These are phyloP conservation scores for Monosporozyma servazzii DNA, from an alignment of 805 yeast genomes.

Conservation along the genomic window DNA sequence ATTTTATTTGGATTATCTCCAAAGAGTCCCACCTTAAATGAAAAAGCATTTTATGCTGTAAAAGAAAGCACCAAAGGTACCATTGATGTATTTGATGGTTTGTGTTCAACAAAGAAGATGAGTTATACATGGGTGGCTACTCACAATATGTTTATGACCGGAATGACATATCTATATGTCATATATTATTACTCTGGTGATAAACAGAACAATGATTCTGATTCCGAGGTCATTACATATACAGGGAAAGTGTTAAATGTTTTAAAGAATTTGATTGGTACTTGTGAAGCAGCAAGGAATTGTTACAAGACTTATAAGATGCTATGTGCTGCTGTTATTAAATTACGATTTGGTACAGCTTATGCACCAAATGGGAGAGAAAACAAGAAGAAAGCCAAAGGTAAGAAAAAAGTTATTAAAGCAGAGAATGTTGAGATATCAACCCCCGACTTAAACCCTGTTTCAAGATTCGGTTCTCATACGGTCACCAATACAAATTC, in stretches of 20 bases:
- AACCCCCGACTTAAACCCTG: not conserved
- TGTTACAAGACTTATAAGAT: slow-evolving; percentile 68
- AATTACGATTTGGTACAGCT: slow-evolving; percentile 35
- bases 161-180: slow-evolving; percentile 72
- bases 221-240: slow-evolving; percentile 39
- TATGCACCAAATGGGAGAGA: not conserved
- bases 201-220: slow-evolving; percentile 38
- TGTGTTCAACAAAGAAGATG: slow-evolving; percentile 48
- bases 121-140: slow-evolving; percentile 93
- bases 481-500: not conserved
- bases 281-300: slow-evolving; percentile 69
- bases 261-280: slow-evolving; percentile 49
- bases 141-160: slow-evolving; percentile 82
- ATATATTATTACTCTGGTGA: slow-evolving; percentile 63
- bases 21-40: slow-evolving; percentile 44
- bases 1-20: slow-evolving; percentile 75
- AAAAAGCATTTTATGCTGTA: slow-evolving; percentile 46
- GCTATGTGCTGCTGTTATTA: slow-evolving; percentile 60
- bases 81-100: slow-evolving; percentile 50
- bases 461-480: not conserved
- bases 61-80: slow-evolving; percentile 58
- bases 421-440: not conserved
- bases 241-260: slow-evolving; percentile 46
- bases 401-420: not conserved
- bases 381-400: not conserved